phyloP scores from a whole-genome alignment of 768 basidiomycete species.

The Naganishia kalamii region DNA sequence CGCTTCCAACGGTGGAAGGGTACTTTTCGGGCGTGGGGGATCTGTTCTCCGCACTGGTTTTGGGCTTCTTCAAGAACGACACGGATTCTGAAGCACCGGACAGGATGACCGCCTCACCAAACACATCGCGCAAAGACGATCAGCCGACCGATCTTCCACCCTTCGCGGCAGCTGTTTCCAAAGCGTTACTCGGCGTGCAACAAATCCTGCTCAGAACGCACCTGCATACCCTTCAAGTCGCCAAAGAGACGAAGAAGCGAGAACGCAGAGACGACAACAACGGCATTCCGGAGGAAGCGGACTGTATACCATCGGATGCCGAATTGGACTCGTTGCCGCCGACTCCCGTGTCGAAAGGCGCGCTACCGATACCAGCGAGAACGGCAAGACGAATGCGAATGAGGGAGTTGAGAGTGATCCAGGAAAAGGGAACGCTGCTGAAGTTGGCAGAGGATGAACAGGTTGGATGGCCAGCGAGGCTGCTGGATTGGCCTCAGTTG shows the following conservation, averaged over 20 bases:
- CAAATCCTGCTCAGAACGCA: constrained; percentile 41
- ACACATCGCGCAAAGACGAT: constrained; percentile 26
- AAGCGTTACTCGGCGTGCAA: constrained; percentile 39
- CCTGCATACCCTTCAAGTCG: constrained; percentile 25
- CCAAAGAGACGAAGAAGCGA: constrained; percentile 7
- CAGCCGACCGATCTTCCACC: constrained; percentile 30
- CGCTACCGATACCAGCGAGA: constrained; percentile 43
- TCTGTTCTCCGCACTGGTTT: constrained; percentile 84
- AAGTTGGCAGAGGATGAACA: constrained; percentile 25
- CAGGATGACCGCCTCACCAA: background rate
- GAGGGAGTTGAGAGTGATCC: constrained; percentile 76
- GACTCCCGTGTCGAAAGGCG: constrained; percentile 55
- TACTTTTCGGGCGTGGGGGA: constrained; percentile 98
- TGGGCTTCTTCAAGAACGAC: constrained; percentile 61
- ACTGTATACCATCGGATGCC: constrained; percentile 63
- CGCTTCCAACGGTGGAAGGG: constrained; percentile 71
- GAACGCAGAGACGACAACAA: constrained; percentile 34
- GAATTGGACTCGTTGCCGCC: constrained; percentile 56
- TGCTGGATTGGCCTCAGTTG: constrained; percentile 30
- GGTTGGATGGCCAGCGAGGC: constrained; percentile 35
- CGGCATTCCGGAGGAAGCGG: constrained; percentile 54
- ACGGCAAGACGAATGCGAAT: constrained; percentile 60
- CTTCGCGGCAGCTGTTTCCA: constrained; percentile 36
- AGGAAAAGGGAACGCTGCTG: constrained; percentile 62
- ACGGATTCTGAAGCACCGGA: background rate